phyloP scores from a whole-genome alignment of 1,284 basidiomycete genomes.

The Mycena citricolor region DNA sequence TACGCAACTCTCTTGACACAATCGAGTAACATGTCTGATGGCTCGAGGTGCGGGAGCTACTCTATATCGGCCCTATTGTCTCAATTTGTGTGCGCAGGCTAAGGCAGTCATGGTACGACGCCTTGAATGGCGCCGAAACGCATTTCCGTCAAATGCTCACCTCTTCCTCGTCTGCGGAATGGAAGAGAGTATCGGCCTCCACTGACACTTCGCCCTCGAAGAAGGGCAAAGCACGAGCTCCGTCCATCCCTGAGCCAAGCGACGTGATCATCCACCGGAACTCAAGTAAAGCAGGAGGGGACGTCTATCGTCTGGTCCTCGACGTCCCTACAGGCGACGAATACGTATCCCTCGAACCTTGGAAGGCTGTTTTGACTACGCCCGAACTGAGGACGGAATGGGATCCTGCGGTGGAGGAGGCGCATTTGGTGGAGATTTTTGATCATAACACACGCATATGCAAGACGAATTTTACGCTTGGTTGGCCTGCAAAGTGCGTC shows the following conservation, averaged over 20 bases:
- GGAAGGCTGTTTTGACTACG: conserved; percentile 81
- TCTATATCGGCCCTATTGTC: conserved; percentile 1
- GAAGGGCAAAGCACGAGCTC: conserved; percentile 61
- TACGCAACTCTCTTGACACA: conserved; percentile 1
- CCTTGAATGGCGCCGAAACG: conserved; percentile 67
- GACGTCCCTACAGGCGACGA: conserved; percentile 73
- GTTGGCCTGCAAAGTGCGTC: conserved; percentile 96
- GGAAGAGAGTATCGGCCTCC: conserved; percentile 64
- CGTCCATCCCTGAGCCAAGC: conserved; percentile 53
- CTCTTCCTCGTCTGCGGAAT: conserved; percentile 60
- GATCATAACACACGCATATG: conserved; percentile 84
- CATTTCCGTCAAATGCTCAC: conserved; percentile 70
- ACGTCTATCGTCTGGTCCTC: conserved; percentile 79
- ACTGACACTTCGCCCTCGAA: conserved; percentile 42
- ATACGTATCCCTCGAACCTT: conserved; percentile 68
- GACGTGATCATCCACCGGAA: conserved; percentile 74
- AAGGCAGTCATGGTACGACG: conserved; percentile 71
- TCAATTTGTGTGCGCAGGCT: conserved; percentile 44
- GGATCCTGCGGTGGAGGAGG: conserved; percentile 90
- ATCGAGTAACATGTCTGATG: conserved; percentile 27
- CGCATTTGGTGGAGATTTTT: conserved; percentile 82
- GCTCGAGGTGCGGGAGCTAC: conserved; percentile 24
- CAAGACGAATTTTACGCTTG: conserved; percentile 88
- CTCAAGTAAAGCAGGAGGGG: conserved; percentile 63
- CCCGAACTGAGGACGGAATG: conserved; percentile 86